Evolutionary conservation across 208 protist genomes (phyloP).

Genomic region (Leishmania guyanensis): DNA sequence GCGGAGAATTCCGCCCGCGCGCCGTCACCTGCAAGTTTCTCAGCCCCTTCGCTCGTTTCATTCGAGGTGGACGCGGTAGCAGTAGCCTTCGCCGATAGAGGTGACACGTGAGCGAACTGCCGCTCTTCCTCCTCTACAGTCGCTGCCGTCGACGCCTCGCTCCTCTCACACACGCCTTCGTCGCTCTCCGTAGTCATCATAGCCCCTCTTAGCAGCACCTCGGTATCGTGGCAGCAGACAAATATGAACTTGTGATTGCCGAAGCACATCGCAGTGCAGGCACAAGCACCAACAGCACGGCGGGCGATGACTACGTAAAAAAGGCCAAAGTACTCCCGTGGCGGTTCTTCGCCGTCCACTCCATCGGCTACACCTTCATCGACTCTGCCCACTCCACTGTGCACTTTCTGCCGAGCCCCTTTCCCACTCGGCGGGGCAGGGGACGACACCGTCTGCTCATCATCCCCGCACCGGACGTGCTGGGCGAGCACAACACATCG

Average conservation of each 20-base stretch:
- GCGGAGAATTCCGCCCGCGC: not conserved
- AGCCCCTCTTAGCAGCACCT: constrained; percentile 24
- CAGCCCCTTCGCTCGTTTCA: not conserved
- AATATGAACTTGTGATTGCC: constrained; percentile 87
- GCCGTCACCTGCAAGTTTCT: not conserved
- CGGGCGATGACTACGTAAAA: constrained; percentile 72
- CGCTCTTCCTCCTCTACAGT: not conserved
- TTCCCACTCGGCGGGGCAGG: not conserved
- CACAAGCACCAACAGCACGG: constrained; percentile 56
- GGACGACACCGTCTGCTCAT: constrained; percentile 5
- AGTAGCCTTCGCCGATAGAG: not conserved
- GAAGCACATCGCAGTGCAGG: constrained; percentile 64
- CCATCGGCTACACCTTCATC: not conserved
- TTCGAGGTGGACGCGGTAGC: not conserved
- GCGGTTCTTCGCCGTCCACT: not conserved
- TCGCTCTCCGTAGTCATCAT: constrained; percentile 2
- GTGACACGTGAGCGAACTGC: not conserved
- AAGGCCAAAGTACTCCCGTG: constrained; percentile 9
- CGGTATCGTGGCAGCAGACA: constrained; percentile 35
- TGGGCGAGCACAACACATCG: constrained; percentile 53
- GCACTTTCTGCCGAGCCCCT: not conserved
- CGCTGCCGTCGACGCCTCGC: not conserved
- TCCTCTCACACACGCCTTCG: not conserved
- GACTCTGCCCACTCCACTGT: not conserved
- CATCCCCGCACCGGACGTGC: constrained; percentile 47